Percentiles rank a stretch among this genome's conserved stretches.
These are phyloP conservation scores for Capsicum pubescens DNA, from an alignment of 257 asterid species.

Conservation along the genomic window DNA sequence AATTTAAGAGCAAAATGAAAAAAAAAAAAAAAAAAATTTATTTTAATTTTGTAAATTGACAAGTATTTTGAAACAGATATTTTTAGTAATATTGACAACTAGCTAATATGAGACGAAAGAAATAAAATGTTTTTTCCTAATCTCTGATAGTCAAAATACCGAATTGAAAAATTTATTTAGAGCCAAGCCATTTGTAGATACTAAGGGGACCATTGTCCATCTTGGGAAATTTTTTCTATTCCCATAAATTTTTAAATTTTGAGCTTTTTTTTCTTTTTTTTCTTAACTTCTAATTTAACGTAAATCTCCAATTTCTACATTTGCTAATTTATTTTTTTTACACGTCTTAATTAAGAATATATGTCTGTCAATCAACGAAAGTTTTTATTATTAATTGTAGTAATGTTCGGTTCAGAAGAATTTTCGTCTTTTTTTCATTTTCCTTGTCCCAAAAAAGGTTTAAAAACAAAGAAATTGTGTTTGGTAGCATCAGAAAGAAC, in stretches of 20 bases:
- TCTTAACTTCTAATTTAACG: background rate
- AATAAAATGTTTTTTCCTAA: background rate
- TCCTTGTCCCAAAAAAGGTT: background rate
- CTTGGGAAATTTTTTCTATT: background rate
- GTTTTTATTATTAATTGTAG: background rate
- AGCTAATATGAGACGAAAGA: background rate
- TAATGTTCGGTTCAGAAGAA: background rate
- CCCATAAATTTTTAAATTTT: background rate
- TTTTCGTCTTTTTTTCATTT: background rate
- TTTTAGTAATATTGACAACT: background rate
- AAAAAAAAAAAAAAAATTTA: too few relatives aligned
- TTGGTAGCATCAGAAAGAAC: background rate
- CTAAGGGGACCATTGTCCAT: conserved; percentile 2
- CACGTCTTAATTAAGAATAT: background rate
- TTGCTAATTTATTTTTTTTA: background rate
- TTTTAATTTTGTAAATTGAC: background rate
- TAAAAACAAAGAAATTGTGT: background rate
- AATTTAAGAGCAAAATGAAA: too few relatives aligned
- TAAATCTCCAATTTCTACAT: background rate
- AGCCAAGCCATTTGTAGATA: background rate
- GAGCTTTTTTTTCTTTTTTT: background rate
- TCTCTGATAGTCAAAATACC: background rate
- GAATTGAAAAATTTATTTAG: conserved; percentile 14
- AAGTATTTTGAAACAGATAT: background rate
- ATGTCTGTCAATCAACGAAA: background rate